A percentile compares a stretch with the other conserved stretches of the same genome.
phyloP scores from a whole-genome alignment of 495 filamentous ascomycete genomes.

The Penicillium dipodomyicola region DNA sequence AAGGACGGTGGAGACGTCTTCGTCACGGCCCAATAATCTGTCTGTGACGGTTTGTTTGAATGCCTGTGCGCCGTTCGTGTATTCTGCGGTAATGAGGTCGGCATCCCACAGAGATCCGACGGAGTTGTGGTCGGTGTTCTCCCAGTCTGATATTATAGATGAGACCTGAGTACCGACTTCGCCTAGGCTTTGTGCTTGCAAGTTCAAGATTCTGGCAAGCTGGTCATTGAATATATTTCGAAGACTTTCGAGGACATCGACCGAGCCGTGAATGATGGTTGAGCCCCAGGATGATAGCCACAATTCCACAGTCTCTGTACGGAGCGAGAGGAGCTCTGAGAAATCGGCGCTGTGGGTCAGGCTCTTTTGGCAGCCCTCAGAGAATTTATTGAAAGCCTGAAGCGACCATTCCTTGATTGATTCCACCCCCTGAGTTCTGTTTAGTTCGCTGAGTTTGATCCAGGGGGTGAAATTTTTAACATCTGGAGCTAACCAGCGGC shows the following conservation, averaged over 20 bases:
- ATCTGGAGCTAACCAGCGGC: conserved; percentile 78
- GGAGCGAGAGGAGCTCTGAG: conserved; percentile 62
- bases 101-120: conserved; percentile 61
- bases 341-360: conserved; percentile 61
- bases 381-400: conserved; percentile 62
- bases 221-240: conserved; percentile 66
- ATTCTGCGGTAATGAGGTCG: conserved; percentile 50
- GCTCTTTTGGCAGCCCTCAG: conserved; percentile 54
- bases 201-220: conserved; percentile 56
- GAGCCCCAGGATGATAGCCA: conserved; percentile 61
- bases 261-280: conserved; percentile 46
- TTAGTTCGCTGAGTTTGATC: conserved; percentile 79
- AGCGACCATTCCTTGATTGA: conserved; percentile 72
- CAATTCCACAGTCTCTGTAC: conserved; percentile 65
- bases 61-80: conserved; percentile 50
- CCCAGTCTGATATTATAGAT: conserved; percentile 52
- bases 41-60: conserved; percentile 55
- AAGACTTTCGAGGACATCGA: conserved; percentile 63
- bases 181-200: conserved; percentile 55
- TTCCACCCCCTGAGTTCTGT: conserved; percentile 59
- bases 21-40: conserved; percentile 62
- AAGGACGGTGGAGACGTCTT: conserved; percentile 58
- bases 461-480: conserved; percentile 86
- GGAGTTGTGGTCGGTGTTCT: conserved; percentile 42
- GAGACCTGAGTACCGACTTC: conserved; percentile 54